These are phyloP conservation scores for Penicillium malachiteum DNA, from an alignment of 495 filamentous ascomycete genomes.

Conservation along the genomic window DNA sequence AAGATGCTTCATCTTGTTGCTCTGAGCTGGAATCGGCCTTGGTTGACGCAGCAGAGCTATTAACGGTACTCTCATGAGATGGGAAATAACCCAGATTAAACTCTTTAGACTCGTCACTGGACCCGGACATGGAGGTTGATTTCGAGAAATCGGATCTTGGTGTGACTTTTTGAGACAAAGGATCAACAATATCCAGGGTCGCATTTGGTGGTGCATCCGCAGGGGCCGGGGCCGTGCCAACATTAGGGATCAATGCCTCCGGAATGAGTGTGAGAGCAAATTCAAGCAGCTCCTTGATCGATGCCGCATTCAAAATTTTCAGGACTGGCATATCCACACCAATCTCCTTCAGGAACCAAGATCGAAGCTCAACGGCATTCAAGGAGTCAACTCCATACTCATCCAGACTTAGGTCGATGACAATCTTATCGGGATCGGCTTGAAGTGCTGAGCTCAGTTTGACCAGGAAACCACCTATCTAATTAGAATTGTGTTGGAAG, in stretches of 20 bases:
- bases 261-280: slow-evolving; percentile 11
- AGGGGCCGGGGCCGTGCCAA: neutral
- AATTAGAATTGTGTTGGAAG: neutral
- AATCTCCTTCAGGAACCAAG: slow-evolving; percentile 51
- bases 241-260: slow-evolving; percentile 10
- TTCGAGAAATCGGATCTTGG: neutral
- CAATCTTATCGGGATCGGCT: slow-evolving; percentile 4
- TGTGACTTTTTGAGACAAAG: neutral
- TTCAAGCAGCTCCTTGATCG: slow-evolving; percentile 17
- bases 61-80: neutral
- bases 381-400: slow-evolving; percentile 54
- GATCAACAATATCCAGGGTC: too few relatives aligned
- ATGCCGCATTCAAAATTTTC: slow-evolving; percentile 41
- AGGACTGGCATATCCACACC: slow-evolving; percentile 44
- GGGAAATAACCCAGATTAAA: slow-evolving; percentile 12
- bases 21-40: slow-evolving; percentile 20
- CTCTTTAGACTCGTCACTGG: neutral
- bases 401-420: slow-evolving; percentile 31
- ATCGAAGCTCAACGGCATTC: slow-evolving; percentile 57
- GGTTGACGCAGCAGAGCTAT: slow-evolving; percentile 14
- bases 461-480: slow-evolving; percentile 6
- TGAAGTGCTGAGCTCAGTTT: slow-evolving; percentile 16
- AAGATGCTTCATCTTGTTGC: slow-evolving; percentile 8
- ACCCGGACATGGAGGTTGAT: neutral
- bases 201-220: neutral